These are phyloP conservation scores for Ustilago xerochloae DNA, from an alignment of 1,284 basidiomycete genomes.

Conservation along the genomic window DNA sequence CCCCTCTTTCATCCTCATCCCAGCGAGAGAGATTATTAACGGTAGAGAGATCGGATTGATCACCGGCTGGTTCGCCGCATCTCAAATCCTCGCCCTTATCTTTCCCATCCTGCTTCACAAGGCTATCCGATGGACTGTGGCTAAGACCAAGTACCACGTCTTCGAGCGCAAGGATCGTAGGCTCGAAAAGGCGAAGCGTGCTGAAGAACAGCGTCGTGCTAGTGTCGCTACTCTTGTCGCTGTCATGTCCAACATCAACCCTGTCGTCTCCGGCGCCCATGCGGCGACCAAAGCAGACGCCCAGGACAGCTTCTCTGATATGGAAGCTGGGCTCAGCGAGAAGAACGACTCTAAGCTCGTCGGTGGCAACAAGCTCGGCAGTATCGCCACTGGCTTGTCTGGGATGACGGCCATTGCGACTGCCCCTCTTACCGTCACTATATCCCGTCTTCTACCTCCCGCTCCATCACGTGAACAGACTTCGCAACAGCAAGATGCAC, in stretches of 20 bases:
- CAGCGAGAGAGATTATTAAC: conserved; percentile 54
- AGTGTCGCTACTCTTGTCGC: conserved; percentile 24
- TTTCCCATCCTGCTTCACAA: conserved; percentile 50
- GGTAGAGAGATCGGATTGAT: conserved; percentile 57
- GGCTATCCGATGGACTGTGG: conserved; percentile 4
- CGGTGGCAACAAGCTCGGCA: conserved; percentile 26
- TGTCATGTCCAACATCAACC: conserved; percentile 24
- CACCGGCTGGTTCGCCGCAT: conserved; percentile 54
- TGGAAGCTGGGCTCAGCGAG: background rate
- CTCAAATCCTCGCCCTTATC: conserved; percentile 48
- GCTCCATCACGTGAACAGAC: background rate
- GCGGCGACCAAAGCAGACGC: background rate
- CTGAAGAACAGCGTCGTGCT: conserved; percentile 10
- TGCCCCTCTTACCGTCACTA: conserved; percentile 29
- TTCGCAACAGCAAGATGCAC: conserved; percentile 22
- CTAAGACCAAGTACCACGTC: background rate
- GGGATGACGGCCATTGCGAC: conserved; percentile 50
- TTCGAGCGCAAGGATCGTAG: background rate
- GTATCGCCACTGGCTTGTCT: conserved; percentile 44
- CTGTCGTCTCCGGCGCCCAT: no score
- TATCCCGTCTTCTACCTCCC: background rate
- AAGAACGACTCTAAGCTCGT: background rate
- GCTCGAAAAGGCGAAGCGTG: background rate
- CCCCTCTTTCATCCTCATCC: conserved; percentile 59
- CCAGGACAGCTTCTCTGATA: background rate